Percentiles rank a stretch among this genome's conserved stretches.
phyloP scores from a whole-genome alignment of 768 basidiomycete species.

The Mycena crocata region DNA sequence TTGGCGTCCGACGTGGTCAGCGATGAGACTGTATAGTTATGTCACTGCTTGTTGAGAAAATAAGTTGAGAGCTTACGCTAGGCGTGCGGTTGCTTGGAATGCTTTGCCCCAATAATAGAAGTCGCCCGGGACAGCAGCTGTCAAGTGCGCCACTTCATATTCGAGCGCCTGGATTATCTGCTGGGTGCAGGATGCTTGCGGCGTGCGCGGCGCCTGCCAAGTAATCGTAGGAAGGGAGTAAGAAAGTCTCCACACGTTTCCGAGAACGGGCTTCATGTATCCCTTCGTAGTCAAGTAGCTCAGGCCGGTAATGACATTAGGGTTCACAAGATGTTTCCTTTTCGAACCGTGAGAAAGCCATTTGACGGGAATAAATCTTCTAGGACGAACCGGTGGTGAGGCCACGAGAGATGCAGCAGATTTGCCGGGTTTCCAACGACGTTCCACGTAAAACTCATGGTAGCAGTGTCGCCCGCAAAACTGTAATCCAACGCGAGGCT shows the following conservation, averaged over 20 bases:
- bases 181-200: constrained; percentile 44
- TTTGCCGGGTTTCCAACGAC: constrained; percentile 43
- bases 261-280: constrained; percentile 47
- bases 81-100: constrained; percentile 41
- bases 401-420: constrained; percentile 49
- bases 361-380: neutral
- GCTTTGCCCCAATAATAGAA: constrained; percentile 49
- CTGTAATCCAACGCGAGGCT: constrained; percentile 43
- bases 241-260: constrained; percentile 44
- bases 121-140: constrained; percentile 54
- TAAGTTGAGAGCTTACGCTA: constrained; percentile 41
- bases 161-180: constrained; percentile 49
- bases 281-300: constrained; percentile 49
- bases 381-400: constrained; percentile 45
- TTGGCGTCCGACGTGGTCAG: constrained; percentile 45
- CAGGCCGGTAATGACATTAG: constrained; percentile 37
- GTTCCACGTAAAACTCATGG: constrained; percentile 46
- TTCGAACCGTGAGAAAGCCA: constrained; percentile 20
- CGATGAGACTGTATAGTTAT: constrained; percentile 48
- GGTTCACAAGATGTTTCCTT: constrained; percentile 41
- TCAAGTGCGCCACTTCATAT: constrained; percentile 62
- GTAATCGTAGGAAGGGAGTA: constrained; percentile 47
- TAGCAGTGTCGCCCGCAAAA: constrained; percentile 43
- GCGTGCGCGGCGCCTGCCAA: constrained; percentile 46
- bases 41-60: neutral